Conservation (phyloP, 208 protist genomes). For the Crithidia sp. region DNA sequence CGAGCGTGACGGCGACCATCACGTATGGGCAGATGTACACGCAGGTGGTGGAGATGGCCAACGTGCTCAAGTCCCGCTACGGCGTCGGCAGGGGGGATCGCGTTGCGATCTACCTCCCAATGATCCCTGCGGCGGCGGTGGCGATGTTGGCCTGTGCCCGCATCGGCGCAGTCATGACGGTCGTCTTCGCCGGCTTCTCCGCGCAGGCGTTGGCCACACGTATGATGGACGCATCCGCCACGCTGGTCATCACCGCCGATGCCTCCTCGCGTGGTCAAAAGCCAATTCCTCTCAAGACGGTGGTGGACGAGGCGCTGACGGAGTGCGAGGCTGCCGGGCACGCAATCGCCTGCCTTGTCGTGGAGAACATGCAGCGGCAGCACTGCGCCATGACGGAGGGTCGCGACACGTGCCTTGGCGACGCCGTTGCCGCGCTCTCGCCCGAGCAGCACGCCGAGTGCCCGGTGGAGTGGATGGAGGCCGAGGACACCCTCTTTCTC, state of each 20-base stretch:
- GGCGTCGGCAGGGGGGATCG: slow-evolving; percentile 93
- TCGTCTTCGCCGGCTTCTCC: slow-evolving; percentile 90
- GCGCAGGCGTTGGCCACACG: slow-evolving; percentile 61
- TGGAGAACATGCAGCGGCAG: slow-evolving; percentile 47
- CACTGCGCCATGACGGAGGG: slow-evolving; percentile 62
- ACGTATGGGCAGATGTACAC: slow-evolving; percentile 90
- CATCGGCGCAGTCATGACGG: slow-evolving; percentile 92
- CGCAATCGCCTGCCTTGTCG: slow-evolving; percentile 54
- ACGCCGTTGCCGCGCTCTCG: slow-evolving; percentile 47
- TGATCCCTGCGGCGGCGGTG: slow-evolving; percentile 90
- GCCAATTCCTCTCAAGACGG: slow-evolving; percentile 86
- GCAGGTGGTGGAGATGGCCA: slow-evolving; percentile 87
- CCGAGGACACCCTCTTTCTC: slow-evolving; percentile 97
- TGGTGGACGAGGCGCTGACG: slow-evolving; percentile 79
- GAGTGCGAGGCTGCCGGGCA: slow-evolving; percentile 33
- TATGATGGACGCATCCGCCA: slow-evolving; percentile 59
- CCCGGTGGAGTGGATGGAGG: slow-evolving; percentile 89
- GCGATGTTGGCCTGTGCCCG: slow-evolving; percentile 98
- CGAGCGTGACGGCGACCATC: slow-evolving; percentile 40
- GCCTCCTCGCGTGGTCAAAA: slow-evolving; percentile 85
- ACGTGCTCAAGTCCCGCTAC: slow-evolving; percentile 86
- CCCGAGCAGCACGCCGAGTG: slow-evolving; percentile 46
- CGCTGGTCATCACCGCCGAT: slow-evolving; percentile 86
- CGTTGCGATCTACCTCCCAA: slow-evolving; percentile 97
- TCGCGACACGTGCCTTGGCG: slow-evolving; percentile 78